Conservation (phyloP, 495 filamentous ascomycete genomes). For the Hypomontagnella monticulosa region DNA sequence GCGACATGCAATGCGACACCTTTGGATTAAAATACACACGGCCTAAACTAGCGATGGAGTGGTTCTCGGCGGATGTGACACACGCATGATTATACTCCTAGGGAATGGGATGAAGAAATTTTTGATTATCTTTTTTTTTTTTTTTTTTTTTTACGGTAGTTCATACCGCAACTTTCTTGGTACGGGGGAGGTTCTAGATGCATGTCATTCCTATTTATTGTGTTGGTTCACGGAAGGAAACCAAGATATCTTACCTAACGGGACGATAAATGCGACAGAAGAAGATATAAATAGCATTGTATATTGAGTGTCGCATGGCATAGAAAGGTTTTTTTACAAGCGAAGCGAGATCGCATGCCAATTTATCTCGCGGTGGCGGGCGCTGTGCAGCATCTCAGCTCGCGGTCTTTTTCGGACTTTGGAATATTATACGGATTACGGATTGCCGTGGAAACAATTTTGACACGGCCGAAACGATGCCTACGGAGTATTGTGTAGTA, state of each 20-base stretch:
- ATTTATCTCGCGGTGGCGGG: conserved; percentile 8
- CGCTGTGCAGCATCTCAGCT: neutral
- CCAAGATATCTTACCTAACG: neutral
- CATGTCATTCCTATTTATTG: neutral
- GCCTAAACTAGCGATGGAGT: conserved; percentile 9
- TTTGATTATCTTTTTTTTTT: too few species aligned
- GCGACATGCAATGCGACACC: conserved; percentile 22
- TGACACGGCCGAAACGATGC: conserved; percentile 6
- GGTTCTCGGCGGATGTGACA: conserved; percentile 12
- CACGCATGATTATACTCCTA: conserved; percentile 10
- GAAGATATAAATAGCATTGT: conserved; percentile 9
- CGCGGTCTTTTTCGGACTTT: too few species aligned
- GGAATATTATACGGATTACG: too few species aligned
- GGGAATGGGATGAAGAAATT: conserved; percentile 8
- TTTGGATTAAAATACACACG: conserved; percentile 12
- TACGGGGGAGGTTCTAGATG: neutral
- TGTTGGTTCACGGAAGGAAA: neutral
- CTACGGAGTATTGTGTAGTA: neutral
- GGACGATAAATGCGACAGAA: neutral
- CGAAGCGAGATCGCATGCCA: conserved; percentile 12
- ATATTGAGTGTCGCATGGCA: neutral
- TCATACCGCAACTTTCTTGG: neutral
- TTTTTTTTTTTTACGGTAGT: neutral
- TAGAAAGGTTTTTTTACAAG: too few species aligned
- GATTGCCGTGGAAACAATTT: neutral